Evolutionary conservation across 163 green algal species (phyloP), one percentile per base, ranked within the genome.

Genomic region (Scenedesmus sp.): DNA sequence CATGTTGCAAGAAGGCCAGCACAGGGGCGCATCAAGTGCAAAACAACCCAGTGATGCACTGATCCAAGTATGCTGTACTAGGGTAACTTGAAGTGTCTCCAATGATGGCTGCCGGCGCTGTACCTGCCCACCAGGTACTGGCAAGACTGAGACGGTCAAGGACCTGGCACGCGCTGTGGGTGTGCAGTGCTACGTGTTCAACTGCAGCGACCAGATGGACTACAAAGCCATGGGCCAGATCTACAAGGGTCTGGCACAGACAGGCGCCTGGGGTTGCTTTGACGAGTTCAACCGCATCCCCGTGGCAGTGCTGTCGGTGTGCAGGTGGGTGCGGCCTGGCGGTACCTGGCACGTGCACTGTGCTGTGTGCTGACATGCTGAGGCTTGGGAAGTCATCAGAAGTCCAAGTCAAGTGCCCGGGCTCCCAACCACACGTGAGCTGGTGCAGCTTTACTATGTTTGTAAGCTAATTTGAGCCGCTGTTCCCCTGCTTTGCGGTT

Each of bases 201-300:
- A 99, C 94, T 99, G 97, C 96, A 97, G 93, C 33, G 97, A 99
- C 92, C 88, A 92, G 88, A 98, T 99, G 97, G 97, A 99, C 93
- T 99, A 98, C 96, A 97, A 97, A 87, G 96, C 94, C 73, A 98
- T 98, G 96, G 97, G 96, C 35, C 94, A 97, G 91, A 99, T 99
- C 81, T 99, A 98, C 96, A 98, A 98, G 93, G 97, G 97, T 37
- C 95, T 99, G 56, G 97, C 98, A 16, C 97, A 99, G 92, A 99
- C 96, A 10, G 97, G 97, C 73, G 96, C 97, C 2, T 99, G 98
- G 97, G 97, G 97, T 46, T 99, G 97, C 95, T 98, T 99, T 87
- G 97, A 99, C 88, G 97, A 99, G 94, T 99, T 99, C 94, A 99
- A 99, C 93, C 96, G 97, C 89, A 98, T 99, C 90, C 96, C 96